Evolutionary conservation across 1,284 basidiomycete species (phyloP), one percentile per base, ranked within the genome.

Genomic region (Cryptococcus depauperatus): DNA sequence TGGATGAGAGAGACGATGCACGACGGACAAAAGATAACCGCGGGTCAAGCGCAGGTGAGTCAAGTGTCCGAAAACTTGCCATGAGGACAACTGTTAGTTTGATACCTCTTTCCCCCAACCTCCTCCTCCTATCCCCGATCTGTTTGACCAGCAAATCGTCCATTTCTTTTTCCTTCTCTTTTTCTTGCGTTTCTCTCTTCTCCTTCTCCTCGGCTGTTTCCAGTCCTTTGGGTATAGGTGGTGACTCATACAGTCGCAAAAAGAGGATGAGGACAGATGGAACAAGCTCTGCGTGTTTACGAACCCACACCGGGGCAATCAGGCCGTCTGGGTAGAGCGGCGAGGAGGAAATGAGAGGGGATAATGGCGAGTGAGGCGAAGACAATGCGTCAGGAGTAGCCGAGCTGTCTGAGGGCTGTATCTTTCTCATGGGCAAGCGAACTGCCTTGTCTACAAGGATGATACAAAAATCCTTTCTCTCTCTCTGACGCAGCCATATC

Each of bases 21-120:
- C 86, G 78, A 41, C 93, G 78, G 47, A 98, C 84, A 55, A 77
- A 85, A 0, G 88, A 87, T 41, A 98, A 71, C 23, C 92, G 78
- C 5, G 77, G 66, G 63, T 97, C 93, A 32, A 97, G 74, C 0
- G 79, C 72, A 1, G 86, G 81, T 51, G 92, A 85, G 57, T 93
- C 90, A 50, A 93, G 74, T 76, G 91, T 81, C 37, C 76, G 78
- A 37, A 89, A 76, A 50, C 81, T 85, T 11, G 91, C 90, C 69
- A 97, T 77, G n/a, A 98, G 76, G 4, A 97, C 91, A 5, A 92
- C 87, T 0, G 92, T 95, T 28, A 97, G 75, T 71, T 96, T 96
- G 61, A 97, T 85, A 0, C 84, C 84, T 43, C 91, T 77, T 58
- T 96, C 91, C 51, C 79, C 80, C 5, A 86, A 82, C 8, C 73